A percentile compares a stretch with the other conserved stretches of the same genome.
phyloP scores from a whole-genome alignment of 768 basidiomycete genomes.

The Wakefieldia striispora region DNA sequence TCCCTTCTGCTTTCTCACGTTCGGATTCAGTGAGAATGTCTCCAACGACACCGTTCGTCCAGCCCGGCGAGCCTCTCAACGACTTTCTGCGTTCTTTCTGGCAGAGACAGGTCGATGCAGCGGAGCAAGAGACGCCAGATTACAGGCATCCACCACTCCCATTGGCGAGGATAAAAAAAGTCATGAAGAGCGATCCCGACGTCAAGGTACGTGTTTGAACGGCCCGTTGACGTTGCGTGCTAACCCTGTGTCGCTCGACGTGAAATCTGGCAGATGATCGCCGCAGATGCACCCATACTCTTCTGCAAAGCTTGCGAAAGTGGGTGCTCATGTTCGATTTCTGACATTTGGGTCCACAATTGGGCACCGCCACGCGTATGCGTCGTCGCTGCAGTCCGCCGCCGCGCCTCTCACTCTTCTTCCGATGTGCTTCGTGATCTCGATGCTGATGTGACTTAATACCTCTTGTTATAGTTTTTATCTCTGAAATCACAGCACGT shows the following conservation, averaged over 20 bases:
- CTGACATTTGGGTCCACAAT: no score
- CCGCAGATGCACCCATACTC: conserved; percentile 93
- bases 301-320: conserved; percentile 99
- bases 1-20: conserved; percentile 17
- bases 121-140: conserved; percentile 87
- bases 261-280: conserved; percentile 78
- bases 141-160: conserved; percentile 87
- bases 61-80: conserved; percentile 82
- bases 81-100: conserved; percentile 86
- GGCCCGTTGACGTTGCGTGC: neutral
- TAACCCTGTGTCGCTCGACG: neutral
- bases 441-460: no score
- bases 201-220: conserved; percentile 68
- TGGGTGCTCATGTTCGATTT: conserved; percentile 40
- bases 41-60: conserved; percentile 61
- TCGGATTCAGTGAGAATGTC: conserved; percentile 24
- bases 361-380: conserved; percentile 1
- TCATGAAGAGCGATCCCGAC: conserved; percentile 98
- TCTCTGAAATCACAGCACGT: conserved; percentile 92
- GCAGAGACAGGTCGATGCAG: conserved; percentile 83
- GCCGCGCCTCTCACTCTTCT: no score
- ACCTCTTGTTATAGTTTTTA: conserved; percentile 60
- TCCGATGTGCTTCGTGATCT: no score
- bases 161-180: conserved; percentile 95
- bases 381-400: no score